A percentile compares a stretch with the other conserved stretches of the same genome.
These are phyloP conservation scores for Daldinia sp. DNA, from an alignment of 2,329 filamentous ascomycete species.

Conservation along the genomic window DNA sequence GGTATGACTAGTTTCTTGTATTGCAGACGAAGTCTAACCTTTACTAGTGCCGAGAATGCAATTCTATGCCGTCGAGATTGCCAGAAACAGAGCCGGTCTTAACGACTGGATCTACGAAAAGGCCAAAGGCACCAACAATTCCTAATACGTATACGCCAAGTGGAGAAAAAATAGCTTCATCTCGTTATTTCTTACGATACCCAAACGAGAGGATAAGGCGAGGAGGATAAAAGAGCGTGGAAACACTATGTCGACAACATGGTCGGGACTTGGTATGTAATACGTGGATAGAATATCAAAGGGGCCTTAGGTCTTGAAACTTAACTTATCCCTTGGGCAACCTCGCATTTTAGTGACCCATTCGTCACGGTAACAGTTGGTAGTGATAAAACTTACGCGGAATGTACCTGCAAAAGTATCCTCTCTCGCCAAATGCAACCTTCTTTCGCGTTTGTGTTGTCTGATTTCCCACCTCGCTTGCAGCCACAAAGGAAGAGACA, in stretches of 20 bases:
- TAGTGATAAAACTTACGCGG: not conserved
- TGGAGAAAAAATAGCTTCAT: not conserved
- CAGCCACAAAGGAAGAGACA: constrained; percentile 19
- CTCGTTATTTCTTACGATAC: not conserved
- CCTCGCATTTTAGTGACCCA: not conserved
- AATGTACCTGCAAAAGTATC: too few relatives aligned
- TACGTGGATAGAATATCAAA: constrained; percentile 8
- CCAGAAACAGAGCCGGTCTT: constrained; percentile 83
- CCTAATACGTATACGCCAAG: constrained; percentile 14
- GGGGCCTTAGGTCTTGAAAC: not conserved
- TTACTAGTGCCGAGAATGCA: constrained; percentile 68
- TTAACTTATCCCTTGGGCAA: not conserved
- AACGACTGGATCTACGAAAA: constrained; percentile 98
- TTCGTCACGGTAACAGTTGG: not conserved
- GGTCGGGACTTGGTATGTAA: not conserved
- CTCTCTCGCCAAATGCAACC: too few relatives aligned
- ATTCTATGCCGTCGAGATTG: constrained; percentile 81
- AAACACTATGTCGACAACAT: not conserved
- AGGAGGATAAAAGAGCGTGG: not conserved
- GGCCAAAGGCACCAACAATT: constrained; percentile 68
- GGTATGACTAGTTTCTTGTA: constrained; percentile 58
- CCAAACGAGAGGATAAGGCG: not conserved
- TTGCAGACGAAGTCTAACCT: too few relatives aligned
- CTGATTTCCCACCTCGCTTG: constrained; percentile 9
- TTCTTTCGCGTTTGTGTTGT: too few relatives aligned